These are phyloP conservation scores for Adansonia rubrostipa DNA, from an alignment of 441 rosid species.

Conservation along the genomic window DNA sequence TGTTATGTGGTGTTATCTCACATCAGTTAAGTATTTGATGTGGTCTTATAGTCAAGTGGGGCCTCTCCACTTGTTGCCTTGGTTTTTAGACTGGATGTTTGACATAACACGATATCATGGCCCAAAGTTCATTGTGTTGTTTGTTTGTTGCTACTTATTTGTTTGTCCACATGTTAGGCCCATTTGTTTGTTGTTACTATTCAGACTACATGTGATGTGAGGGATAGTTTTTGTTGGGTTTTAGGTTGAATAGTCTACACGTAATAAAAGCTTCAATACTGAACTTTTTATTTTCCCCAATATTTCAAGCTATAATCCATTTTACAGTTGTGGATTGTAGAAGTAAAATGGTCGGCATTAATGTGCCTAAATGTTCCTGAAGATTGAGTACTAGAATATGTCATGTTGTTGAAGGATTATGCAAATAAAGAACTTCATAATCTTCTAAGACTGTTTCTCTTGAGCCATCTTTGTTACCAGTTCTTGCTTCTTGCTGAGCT, in stretches of 20 bases:
- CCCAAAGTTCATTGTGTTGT: not conserved
- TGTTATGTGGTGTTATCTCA: not conserved
- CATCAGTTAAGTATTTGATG: not conserved
- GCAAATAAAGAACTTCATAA: not conserved
- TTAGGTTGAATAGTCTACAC: not conserved
- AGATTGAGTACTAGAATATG: not conserved
- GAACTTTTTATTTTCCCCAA: not conserved
- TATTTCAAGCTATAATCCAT: not conserved
- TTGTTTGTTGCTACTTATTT: conserved; percentile 8
- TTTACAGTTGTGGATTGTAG: not conserved
- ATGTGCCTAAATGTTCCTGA: too few relatives aligned
- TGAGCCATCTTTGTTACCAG: not conserved
- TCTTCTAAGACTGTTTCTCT: not conserved
- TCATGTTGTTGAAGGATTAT: too few relatives aligned
- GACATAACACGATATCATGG: not conserved
- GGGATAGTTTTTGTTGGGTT: not conserved
- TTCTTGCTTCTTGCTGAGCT: conserved; percentile 2
- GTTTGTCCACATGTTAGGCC: conserved; percentile 1
- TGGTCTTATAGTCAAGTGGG: not conserved
- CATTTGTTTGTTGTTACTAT: not conserved
- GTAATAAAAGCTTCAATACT: not conserved
- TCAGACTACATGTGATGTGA: not conserved
- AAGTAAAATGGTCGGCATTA: not conserved
- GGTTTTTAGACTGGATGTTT: not conserved
- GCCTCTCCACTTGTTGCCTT: not conserved